Evolutionary conservation across 2,329 filamentous ascomycete genomes (phyloP).

Genomic region (Aspergillus pseudoglaucus): DNA sequence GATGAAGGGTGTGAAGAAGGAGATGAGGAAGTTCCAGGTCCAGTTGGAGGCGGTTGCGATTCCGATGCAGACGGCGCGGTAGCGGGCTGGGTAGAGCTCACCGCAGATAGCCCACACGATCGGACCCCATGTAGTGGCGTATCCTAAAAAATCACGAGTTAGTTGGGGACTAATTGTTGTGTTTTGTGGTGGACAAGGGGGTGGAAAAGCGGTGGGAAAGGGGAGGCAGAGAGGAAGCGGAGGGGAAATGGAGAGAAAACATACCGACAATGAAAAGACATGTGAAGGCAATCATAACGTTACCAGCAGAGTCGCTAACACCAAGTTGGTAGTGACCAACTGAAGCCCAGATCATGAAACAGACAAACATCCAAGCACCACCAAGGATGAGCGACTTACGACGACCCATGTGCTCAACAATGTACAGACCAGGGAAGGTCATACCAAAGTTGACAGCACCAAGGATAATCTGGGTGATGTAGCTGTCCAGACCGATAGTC

Average conservation of each 20-base stretch:
- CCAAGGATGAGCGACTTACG: slow-evolving; percentile 62
- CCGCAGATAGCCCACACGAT: slow-evolving; percentile 42
- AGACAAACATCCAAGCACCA: slow-evolving; percentile 62
- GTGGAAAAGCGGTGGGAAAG: background rate
- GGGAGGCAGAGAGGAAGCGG: too few relatives aligned
- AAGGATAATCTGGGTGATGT: slow-evolving; percentile 62
- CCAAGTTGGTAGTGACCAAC: slow-evolving; percentile 47
- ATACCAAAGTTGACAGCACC: slow-evolving; percentile 62
- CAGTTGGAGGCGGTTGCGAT: slow-evolving; percentile 73
- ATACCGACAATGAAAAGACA: slow-evolving; percentile 63
- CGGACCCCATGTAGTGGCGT: slow-evolving; percentile 66
- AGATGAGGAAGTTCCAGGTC: slow-evolving; percentile 68
- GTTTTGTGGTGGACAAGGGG: background rate
- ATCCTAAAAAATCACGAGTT: slow-evolving; percentile 31
- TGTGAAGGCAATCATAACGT: slow-evolving; percentile 64
- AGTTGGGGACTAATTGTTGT: background rate
- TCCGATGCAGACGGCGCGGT: slow-evolving; percentile 69
- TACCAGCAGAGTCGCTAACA: slow-evolving; percentile 46
- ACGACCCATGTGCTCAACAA: slow-evolving; percentile 64
- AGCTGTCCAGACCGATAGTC: slow-evolving; percentile 59
- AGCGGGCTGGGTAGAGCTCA: slow-evolving; percentile 41
- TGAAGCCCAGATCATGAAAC: slow-evolving; percentile 54
- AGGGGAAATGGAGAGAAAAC: background rate
- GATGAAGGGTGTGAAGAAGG: slow-evolving; percentile 78
- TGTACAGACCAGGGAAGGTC: slow-evolving; percentile 62